Evolutionary conservation across 2,329 filamentous ascomycete species (phyloP).

Genomic region (Penicillium frequentans): DNA sequence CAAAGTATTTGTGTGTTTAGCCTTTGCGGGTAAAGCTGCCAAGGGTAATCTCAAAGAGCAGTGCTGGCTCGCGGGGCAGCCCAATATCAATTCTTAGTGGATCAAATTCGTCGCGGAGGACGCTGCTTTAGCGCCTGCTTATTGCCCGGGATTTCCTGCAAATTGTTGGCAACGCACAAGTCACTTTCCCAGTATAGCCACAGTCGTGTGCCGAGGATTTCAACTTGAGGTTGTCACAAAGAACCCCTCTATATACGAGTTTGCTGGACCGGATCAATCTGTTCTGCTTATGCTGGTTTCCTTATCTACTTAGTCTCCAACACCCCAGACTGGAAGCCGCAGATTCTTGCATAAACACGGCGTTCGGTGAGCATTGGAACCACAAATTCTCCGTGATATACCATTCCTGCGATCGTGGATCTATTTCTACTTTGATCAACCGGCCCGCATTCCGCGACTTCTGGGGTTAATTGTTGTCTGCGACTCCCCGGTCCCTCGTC

Average conservation of each 20-base stretch:
- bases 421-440: background rate
- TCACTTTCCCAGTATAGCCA: conserved; percentile 20
- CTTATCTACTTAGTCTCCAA: background rate
- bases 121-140: conserved; percentile 17
- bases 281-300: background rate
- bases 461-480: conserved; percentile 9
- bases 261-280: background rate
- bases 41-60: background rate
- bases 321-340: background rate
- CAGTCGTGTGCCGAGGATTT: conserved; percentile 10
- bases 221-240: background rate
- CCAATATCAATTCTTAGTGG: conserved; percentile 11
- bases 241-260: background rate
- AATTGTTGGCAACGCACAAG: conserved; percentile 18
- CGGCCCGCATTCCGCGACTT: conserved; percentile 16
- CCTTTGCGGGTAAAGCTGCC: background rate
- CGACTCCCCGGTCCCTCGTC: conserved; percentile 4
- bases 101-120: conserved; percentile 25
- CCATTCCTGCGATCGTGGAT: background rate
- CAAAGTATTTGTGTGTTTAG: background rate
- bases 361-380: background rate
- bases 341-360: background rate
- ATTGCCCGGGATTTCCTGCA: conserved; percentile 21
- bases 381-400: background rate
- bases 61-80: conserved; percentile 5